phyloP scores from a whole-genome alignment of 257 asterid genomes.

The Nicotiana noctiflora region DNA sequence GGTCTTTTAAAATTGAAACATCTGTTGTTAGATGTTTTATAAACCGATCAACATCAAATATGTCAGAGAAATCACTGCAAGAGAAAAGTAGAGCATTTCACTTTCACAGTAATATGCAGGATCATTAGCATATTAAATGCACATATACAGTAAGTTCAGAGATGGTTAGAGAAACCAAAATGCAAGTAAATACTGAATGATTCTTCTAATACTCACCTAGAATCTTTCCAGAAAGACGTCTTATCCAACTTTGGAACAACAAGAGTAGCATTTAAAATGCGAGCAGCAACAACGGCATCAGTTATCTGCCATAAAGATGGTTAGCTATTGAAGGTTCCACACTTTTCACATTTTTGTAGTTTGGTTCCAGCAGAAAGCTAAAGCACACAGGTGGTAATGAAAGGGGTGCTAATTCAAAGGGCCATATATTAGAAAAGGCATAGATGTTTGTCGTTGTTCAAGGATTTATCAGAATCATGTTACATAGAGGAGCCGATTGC shows the following conservation, averaged over 20 bases:
- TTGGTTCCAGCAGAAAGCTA: background rate
- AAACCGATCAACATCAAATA: constrained; percentile 82
- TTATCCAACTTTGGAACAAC: constrained; percentile 83
- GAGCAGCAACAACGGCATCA: constrained; percentile 99
- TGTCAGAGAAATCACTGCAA: constrained; percentile 89
- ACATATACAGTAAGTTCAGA: background rate
- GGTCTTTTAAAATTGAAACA: constrained; percentile 70
- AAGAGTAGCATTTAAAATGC: constrained; percentile 91
- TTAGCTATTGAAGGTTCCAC: background rate
- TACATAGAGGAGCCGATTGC: background rate
- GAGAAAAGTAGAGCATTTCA: constrained; percentile 18
- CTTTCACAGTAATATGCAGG: background rate
- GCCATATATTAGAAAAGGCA: background rate
- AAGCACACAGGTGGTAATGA: background rate
- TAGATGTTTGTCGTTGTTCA: background rate
- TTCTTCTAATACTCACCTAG: constrained; percentile 42
- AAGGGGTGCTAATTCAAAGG: background rate
- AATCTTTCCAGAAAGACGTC: constrained; percentile 96
- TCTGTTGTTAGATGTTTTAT: constrained; percentile 63
- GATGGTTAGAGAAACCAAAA: constrained; percentile 2
- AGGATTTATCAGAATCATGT: background rate
- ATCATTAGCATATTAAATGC: background rate
- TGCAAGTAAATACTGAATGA: constrained; percentile 1
- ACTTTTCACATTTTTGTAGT: background rate
- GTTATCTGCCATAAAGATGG: constrained; percentile 50